Percentiles rank a stretch among this genome's conserved stretches.
Conservation (phyloP, 2,329 filamentous ascomycete species). For the Colletotrichum sp. region DNA sequence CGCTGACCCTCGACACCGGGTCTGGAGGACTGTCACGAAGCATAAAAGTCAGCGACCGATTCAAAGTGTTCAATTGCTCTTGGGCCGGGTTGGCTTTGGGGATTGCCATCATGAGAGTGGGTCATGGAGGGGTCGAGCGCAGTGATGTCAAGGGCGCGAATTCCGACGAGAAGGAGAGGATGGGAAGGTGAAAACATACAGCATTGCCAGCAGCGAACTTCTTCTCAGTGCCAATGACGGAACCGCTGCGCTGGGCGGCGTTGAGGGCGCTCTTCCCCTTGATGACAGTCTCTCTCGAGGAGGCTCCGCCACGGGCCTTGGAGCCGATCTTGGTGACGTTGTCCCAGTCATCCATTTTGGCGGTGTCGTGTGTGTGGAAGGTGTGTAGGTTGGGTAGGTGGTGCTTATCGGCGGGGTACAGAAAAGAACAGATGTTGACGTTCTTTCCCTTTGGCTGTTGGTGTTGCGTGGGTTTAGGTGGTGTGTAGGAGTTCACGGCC, state of each 20-base stretch:
- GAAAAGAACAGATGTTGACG: neutral
- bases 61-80: neutral
- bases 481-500: neutral
- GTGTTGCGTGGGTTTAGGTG: constrained; percentile 15
- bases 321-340: constrained; percentile 90
- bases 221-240: constrained; percentile 87
- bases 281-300: constrained; percentile 83
- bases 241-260: constrained; percentile 83
- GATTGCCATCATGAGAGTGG: constrained; percentile 1
- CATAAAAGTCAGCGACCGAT: constrained; percentile 20
- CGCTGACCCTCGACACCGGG: constrained; percentile 82
- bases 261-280: constrained; percentile 85
- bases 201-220: constrained; percentile 80
- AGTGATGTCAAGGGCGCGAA: constrained; percentile 12
- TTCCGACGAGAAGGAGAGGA: neutral
- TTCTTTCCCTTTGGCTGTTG: constrained; percentile 6
- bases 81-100: neutral
- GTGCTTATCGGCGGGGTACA: neutral
- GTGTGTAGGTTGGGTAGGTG: neutral
- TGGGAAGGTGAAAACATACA: constrained; percentile 57
- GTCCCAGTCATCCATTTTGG: constrained; percentile 83
- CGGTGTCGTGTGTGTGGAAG: constrained; percentile 30
- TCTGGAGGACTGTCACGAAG: constrained; percentile 49
- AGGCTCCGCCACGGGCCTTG: constrained; percentile 73
- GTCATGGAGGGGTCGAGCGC: neutral